Evolutionary conservation across 2,329 filamentous ascomycete species (phyloP), one percentile per base, ranked within the genome.

Genomic region (Colletotrichum sp.): DNA sequence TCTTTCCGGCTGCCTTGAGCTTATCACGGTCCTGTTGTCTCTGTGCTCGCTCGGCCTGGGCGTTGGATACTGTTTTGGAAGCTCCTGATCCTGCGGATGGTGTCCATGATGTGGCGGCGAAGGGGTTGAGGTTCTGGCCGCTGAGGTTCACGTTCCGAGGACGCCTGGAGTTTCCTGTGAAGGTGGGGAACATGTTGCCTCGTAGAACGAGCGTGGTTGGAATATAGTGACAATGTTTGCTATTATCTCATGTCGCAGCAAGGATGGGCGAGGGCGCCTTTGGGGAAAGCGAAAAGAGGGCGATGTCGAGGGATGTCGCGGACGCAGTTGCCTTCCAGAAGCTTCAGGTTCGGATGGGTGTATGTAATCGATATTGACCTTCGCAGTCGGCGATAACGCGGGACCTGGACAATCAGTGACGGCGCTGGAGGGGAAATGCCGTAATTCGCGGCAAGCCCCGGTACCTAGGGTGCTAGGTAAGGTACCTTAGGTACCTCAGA

Each of bases 121-220:
- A 98, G 5, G 95, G 95, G 80, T 98, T 98, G 65, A 88, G 87
- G 77, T 91, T 91, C 78, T 96, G 93, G 76, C 95, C 97, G 77
- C 95, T 97, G 75, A 99, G 92, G 84, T 98, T 98, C 81, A 98
- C 95, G 82, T 98, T 96, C 77, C 97, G 93, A 75, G 93, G 93
- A 77, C 94, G 94, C 80, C 95, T 93, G 79, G 95, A 94, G 84
- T 86, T 94, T 78, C 97, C 97, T 29, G 94, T 97, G 86, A 99
- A 99, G 68, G 94, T 95, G 75, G 94, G 93, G 85, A 97, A 97
- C 96, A 98, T 98, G 81, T 78, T 81, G 82, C 81, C 68, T 72
- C 43, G 21, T 27, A 31, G 24, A 59, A 55, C 59, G 67, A 31
- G 12, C 15, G 69, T 36, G 27, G 65, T 54, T 13, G 12, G 55